Conservation (phyloP, 2,329 filamentous ascomycete genomes). For the Ustulina deusta region DNA sequence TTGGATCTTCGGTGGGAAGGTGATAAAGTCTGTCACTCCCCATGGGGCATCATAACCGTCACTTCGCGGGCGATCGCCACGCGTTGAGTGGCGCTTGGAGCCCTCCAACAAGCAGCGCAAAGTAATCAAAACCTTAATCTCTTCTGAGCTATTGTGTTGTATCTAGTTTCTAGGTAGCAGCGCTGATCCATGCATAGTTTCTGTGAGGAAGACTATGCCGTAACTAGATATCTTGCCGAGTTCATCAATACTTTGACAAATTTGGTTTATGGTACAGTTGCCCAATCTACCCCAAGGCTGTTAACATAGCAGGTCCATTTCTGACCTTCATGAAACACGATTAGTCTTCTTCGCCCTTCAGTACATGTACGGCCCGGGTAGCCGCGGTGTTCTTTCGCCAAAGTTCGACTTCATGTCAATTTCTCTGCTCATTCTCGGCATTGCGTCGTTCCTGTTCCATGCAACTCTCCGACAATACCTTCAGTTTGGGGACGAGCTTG, state of each 20-base stretch:
- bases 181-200: slow-evolving; percentile 46
- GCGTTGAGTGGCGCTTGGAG: slow-evolving; percentile 54
- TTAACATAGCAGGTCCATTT: not conserved
- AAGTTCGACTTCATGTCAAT: slow-evolving; percentile 57
- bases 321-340: not conserved
- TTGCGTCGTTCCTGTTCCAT: slow-evolving; percentile 59
- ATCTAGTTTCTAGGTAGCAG: not conserved
- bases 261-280: slow-evolving; percentile 58
- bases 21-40: not conserved
- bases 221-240: slow-evolving; percentile 64
- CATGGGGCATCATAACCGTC: slow-evolving; percentile 55
- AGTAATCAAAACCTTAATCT: slow-evolving; percentile 47
- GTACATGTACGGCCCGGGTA: slow-evolving; percentile 53
- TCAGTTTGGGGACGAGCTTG: slow-evolving; percentile 67
- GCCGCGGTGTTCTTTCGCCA: slow-evolving; percentile 49
- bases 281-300: not conserved
- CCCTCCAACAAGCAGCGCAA: slow-evolving; percentile 55
- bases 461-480: slow-evolving; percentile 58
- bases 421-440: slow-evolving; percentile 56
- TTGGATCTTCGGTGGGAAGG: not conserved
- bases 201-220: slow-evolving; percentile 64
- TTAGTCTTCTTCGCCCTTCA: slow-evolving; percentile 58
- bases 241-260: slow-evolving; percentile 67
- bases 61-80: slow-evolving; percentile 53
- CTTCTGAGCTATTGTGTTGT: not conserved